phyloP scores from a whole-genome alignment of 192 early-diverging fungal genomes.

The Fimicolochytrium jonesii region DNA sequence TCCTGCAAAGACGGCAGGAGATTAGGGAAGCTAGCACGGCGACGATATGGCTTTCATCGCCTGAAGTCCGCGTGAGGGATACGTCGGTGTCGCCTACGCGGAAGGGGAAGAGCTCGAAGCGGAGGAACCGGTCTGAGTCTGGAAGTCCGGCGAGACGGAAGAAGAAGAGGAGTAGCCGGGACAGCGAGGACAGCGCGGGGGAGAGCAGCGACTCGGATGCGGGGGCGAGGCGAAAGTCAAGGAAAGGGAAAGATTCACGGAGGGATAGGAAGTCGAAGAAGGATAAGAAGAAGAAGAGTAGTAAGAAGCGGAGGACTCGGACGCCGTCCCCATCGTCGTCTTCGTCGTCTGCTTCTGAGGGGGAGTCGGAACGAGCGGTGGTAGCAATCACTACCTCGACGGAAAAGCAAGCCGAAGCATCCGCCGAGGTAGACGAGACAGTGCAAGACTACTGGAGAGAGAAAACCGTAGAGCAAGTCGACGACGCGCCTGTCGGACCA shows the following conservation, averaged over 20 bases:
- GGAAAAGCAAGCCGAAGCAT: background rate
- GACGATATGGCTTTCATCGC: slow-evolving; percentile 46
- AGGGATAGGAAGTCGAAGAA: background rate
- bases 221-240: slow-evolving; percentile 4
- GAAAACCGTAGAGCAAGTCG: slow-evolving; percentile 50
- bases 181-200: background rate
- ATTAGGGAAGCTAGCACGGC: slow-evolving; percentile 27
- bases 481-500: slow-evolving; percentile 69
- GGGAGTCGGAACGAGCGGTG: background rate
- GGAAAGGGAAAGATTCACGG: background rate
- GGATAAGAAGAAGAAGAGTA: background rate
- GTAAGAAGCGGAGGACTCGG: slow-evolving; percentile 3
- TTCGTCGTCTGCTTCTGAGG: background rate
- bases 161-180: background rate
- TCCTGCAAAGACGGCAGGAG: slow-evolving; percentile 30
- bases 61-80: slow-evolving; percentile 17
- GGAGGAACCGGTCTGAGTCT: background rate
- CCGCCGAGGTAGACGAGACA: background rate
- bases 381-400: background rate
- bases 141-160: too few relatives aligned
- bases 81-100: background rate
- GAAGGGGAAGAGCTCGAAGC: background rate
- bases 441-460: slow-evolving; percentile 40
- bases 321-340: slow-evolving; percentile 2
- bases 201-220: slow-evolving; percentile 14